Evolutionary conservation across 495 filamentous ascomycete species (phyloP), one percentile per base, ranked within the genome.

Genomic region (Lichina pygmaea): DNA sequence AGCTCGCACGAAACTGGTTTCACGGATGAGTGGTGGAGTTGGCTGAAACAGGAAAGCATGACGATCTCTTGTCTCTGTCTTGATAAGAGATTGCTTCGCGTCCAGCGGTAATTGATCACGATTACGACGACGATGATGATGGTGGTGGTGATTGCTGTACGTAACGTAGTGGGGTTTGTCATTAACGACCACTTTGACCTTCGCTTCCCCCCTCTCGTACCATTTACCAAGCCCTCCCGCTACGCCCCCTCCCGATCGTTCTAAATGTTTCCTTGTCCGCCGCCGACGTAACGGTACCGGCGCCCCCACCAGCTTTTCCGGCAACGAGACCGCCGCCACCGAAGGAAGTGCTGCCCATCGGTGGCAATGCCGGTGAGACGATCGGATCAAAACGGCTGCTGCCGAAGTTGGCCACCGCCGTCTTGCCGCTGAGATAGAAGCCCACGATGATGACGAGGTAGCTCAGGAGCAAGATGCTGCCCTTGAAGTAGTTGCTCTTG

Each of bases 401-500:
- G 1, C 72, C 77, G 57, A 65, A 66, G 32, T 57, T 58, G 6
- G 72, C 61, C 54, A 73, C 53, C 49, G 79, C 73, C 40, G 70
- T 77, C 53, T 71, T 84, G 39, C 83, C 73, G 32, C 80, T 78
- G 43, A 92, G 76, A 59, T 85, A 94, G 61, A 89, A 99, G 2
- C 89, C 89, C 33, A 85, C 70, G 16, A 93, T 63, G 24, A 99
- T 81, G 38, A 95, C 91, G 17, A 95, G 59, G 58, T 99, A 99
- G 41, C 79, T 86, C 31, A 99, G 66, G 47, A 95, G 73, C 43
- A 99, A 70, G 52, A 94, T 92, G 48, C 83, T 92, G 42, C 89
- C 89, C 56, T 82, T 84, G 71, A 84, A 84, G 60, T 84, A 84
- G 57, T 84, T 84, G 61, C 79, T 83, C 69, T 99, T 99, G 43